phyloP scores from a whole-genome alignment of 164 flowering plant genomes.

The Stephania cephalantha region DNA sequence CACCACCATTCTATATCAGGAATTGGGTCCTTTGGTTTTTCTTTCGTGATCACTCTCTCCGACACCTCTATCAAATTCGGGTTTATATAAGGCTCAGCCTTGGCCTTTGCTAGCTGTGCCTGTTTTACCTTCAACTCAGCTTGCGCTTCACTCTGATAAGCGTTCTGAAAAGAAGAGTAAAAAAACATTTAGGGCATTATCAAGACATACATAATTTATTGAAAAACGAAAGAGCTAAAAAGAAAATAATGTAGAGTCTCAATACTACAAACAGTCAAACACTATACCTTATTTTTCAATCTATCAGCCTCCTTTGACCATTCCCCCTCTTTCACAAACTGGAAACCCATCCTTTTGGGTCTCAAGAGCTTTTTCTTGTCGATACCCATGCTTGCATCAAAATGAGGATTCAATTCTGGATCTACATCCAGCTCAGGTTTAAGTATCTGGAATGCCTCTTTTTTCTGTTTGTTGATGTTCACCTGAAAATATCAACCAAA shows the following conservation, averaged over 20 bases:
- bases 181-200: too few relatives aligned
- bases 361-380: constrained; percentile 74
- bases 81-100: constrained; percentile 84
- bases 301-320: constrained; percentile 94
- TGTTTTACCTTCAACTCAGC: constrained; percentile 89
- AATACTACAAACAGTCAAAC: neutral
- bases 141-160: constrained; percentile 76
- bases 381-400: constrained; percentile 82
- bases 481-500: constrained; percentile 47
- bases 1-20: constrained; percentile 98
- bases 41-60: constrained; percentile 70
- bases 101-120: constrained; percentile 85
- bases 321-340: constrained; percentile 98
- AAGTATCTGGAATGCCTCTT: constrained; percentile 93
- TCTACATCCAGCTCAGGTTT: constrained; percentile 89
- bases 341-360: constrained; percentile 83
- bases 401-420: constrained; percentile 81
- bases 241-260: neutral
- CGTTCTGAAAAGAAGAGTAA: neutral
- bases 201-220: too few relatives aligned
- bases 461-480: constrained; percentile 96
- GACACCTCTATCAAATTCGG: constrained; percentile 95
- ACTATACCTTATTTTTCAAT: constrained; percentile 66
- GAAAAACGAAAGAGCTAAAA: too few relatives aligned
- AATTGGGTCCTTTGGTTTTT: constrained; percentile 79